Evolutionary conservation across 257 asterid genomes (phyloP).

Genomic region (Gentiana dahurica): DNA sequence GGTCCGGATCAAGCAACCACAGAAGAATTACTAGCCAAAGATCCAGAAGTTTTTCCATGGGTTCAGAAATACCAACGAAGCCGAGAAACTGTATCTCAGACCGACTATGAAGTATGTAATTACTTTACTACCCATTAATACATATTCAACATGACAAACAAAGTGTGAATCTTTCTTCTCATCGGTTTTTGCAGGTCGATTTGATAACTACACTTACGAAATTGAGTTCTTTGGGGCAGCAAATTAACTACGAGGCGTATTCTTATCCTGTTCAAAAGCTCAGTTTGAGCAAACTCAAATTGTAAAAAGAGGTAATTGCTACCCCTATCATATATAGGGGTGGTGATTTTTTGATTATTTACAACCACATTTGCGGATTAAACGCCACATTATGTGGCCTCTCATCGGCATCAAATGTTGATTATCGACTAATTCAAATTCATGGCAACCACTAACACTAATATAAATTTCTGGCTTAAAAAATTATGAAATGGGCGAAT

Average conservation of each 20-base stretch:
- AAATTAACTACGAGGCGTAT: conserved; percentile 85
- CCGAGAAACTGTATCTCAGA: conserved; percentile 88
- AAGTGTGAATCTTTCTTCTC: too few relatives aligned
- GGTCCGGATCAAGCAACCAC: conserved; percentile 91
- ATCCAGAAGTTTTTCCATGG: conserved; percentile 85
- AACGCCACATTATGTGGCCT: too few relatives aligned
- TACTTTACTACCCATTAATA: neutral
- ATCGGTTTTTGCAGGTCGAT: conserved; percentile 51
- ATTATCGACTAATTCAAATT: too few relatives aligned
- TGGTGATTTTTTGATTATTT: too few relatives aligned
- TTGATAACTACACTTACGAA: conserved; percentile 76
- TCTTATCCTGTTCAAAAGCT: conserved; percentile 51
- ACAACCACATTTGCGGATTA: too few relatives aligned
- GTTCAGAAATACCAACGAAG: conserved; percentile 92
- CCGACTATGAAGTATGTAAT: conserved; percentile 68
- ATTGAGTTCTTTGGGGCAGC: conserved; percentile 77
- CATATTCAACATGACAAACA: too few relatives aligned
- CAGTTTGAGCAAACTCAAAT: conserved; percentile 64
- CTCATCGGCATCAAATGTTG: too few relatives aligned
- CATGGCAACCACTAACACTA: too few relatives aligned
- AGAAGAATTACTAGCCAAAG: conserved; percentile 61
- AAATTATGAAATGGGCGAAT: too few relatives aligned
- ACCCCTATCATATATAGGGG: too few relatives aligned
- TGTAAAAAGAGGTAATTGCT: conserved; percentile 20
- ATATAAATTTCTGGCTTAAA: too few relatives aligned